Conservation (phyloP, 306 rosid species). For the Cicer cuneatum region DNA sequence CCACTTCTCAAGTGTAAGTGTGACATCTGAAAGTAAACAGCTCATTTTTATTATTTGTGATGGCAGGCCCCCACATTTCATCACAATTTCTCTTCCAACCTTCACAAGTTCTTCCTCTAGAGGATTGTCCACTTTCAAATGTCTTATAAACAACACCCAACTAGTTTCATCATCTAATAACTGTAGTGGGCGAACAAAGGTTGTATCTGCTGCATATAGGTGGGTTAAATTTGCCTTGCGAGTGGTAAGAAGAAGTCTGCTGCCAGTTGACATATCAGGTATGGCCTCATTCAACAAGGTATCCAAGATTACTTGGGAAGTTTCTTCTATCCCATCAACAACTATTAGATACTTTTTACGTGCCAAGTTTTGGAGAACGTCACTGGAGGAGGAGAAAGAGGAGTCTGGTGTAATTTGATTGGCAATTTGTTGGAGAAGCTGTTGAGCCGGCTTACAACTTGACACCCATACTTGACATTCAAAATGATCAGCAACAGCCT, state of each 20-base stretch:
- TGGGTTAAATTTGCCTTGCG: not conserved
- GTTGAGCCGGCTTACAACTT: not conserved
- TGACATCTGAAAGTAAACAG: constrained; percentile 11
- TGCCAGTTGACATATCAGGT: not conserved
- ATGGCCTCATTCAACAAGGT: constrained; percentile 24
- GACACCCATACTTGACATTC: constrained; percentile 31
- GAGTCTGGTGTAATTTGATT: not conserved
- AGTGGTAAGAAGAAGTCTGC: constrained; percentile 42
- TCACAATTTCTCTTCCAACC: not conserved
- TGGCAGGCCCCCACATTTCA: constrained; percentile 46
- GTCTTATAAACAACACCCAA: constrained; percentile 14
- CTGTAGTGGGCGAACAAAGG: constrained; percentile 11
- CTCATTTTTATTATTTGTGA: constrained; percentile 18
- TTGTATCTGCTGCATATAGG: not conserved
- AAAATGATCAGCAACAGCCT: not conserved
- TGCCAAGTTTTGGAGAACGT: not conserved
- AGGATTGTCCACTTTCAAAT: not conserved
- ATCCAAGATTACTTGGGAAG: not conserved
- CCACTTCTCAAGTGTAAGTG: not conserved
- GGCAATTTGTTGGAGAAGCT: not conserved
- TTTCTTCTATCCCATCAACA: constrained; percentile 38
- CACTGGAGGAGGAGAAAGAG: not conserved
- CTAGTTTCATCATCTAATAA: constrained; percentile 43
- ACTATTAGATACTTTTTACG: constrained; percentile 20
- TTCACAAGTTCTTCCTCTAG: not conserved